Conservation (phyloP, 257 asterid species). For the Dorcoceras hygrometricum region DNA sequence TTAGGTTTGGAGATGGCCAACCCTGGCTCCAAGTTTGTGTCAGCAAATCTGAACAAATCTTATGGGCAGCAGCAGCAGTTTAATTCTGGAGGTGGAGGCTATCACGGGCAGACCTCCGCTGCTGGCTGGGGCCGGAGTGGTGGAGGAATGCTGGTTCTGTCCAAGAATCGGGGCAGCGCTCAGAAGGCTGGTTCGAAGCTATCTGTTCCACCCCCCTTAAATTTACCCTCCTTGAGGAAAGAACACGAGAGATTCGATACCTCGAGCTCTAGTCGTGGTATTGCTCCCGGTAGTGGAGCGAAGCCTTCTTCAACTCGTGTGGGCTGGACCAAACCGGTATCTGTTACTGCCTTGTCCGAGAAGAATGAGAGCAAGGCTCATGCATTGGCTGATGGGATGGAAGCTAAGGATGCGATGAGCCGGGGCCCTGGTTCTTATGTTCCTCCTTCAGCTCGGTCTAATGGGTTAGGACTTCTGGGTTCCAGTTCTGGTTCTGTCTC, state of each 20-base stretch:
- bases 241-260: constrained; percentile 81
- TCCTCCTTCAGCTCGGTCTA: constrained; percentile 75
- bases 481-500: constrained; percentile 37
- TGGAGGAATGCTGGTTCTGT: constrained; percentile 89
- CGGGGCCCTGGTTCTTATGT: constrained; percentile 53
- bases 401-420: constrained; percentile 40
- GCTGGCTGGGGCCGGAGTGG: constrained; percentile 58
- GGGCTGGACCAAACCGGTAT: constrained; percentile 85
- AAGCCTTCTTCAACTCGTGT: constrained; percentile 79
- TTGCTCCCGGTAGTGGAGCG: constrained; percentile 64
- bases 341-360: constrained; percentile 38
- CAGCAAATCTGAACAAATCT: constrained; percentile 81
- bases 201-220: constrained; percentile 95
- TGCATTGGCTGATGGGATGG: constrained; percentile 33
- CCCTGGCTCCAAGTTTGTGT: constrained; percentile 77
- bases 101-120: constrained; percentile 52
- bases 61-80: constrained; percentile 69
- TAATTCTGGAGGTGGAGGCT: constrained; percentile 45
- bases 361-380: constrained; percentile 42
- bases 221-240: constrained; percentile 91
- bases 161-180: constrained; percentile 51
- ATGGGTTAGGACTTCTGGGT: constrained; percentile 37
- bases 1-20: constrained; percentile 73
- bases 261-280: constrained; percentile 50
- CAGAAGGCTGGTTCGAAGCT: constrained; percentile 71